These are phyloP conservation scores for Lentinula aciculospora DNA, from an alignment of 768 basidiomycete species.

Conservation along the genomic window DNA sequence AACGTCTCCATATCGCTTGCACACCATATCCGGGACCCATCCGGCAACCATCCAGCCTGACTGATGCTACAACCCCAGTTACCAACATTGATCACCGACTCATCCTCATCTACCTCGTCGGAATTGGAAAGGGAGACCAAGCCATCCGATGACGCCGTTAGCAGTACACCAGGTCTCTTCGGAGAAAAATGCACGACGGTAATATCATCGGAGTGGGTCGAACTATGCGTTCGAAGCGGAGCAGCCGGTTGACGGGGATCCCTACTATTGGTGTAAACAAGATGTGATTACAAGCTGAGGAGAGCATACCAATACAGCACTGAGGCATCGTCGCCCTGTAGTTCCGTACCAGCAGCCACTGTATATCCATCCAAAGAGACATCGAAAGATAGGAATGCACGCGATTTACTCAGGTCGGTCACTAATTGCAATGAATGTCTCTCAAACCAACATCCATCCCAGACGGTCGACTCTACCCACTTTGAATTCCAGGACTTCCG, in stretches of 20 bases:
- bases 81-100: slow-evolving; percentile 74
- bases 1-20: slow-evolving; percentile 95
- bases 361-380: slow-evolving; percentile 64
- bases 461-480: slow-evolving; percentile 35
- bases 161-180: slow-evolving; percentile 37
- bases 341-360: slow-evolving; percentile 78
- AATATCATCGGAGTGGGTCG: slow-evolving; percentile 92
- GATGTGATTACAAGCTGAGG: slow-evolving; percentile 1
- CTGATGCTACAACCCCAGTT: slow-evolving; percentile 83
- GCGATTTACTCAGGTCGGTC: slow-evolving; percentile 35
- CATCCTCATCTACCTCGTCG: slow-evolving; percentile 81
- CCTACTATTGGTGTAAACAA: slow-evolving; percentile 35
- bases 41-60: slow-evolving; percentile 63
- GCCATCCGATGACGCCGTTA: slow-evolving; percentile 87
- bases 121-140: slow-evolving; percentile 68
- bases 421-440: slow-evolving; percentile 32
- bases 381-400: slow-evolving; percentile 60
- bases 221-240: slow-evolving; percentile 70
- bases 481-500: slow-evolving; percentile 45
- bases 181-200: slow-evolving; percentile 65
- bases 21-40: slow-evolving; percentile 56
- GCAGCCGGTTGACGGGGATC: slow-evolving; percentile 75
- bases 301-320: slow-evolving; percentile 72
- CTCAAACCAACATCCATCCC: slow-evolving; percentile 32
- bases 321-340: slow-evolving; percentile 75